A percentile compares a stretch with the other conserved stretches of the same genome.
Evolutionary conservation across 352 stramenopile genomes (phyloP).

Genomic region (Phytophthora quininea): DNA sequence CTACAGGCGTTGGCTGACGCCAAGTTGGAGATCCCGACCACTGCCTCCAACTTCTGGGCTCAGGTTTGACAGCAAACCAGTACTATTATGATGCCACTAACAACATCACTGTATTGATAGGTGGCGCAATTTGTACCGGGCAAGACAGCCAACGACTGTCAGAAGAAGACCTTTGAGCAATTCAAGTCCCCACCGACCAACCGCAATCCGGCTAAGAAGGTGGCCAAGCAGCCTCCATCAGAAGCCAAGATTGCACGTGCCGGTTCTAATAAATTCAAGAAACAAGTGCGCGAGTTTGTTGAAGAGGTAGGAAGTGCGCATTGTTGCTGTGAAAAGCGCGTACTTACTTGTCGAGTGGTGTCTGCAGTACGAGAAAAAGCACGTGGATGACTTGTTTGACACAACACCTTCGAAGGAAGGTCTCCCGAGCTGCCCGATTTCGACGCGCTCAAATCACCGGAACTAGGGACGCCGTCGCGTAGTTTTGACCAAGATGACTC

Average conservation of each 20-base stretch:
- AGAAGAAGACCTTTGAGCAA: slow-evolving; percentile 63
- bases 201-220: slow-evolving; percentile 37
- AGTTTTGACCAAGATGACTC: slow-evolving; percentile 55
- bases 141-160: slow-evolving; percentile 68
- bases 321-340: no score
- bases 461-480: slow-evolving; percentile 28
- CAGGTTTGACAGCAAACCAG: slow-evolving; percentile 45
- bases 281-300: slow-evolving; percentile 83
- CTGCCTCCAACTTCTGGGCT: slow-evolving; percentile 66
- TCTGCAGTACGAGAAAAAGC: slow-evolving; percentile 70
- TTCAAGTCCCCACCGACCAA: slow-evolving; percentile 52
- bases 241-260: slow-evolving; percentile 61
- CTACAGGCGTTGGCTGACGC: slow-evolving; percentile 55
- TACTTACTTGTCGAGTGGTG: not conserved
- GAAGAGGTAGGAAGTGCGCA: slow-evolving; percentile 41
- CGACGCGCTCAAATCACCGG: slow-evolving; percentile 59
- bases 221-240: slow-evolving; percentile 26
- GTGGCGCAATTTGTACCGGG: slow-evolving; percentile 54
- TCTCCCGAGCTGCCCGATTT: slow-evolving; percentile 46
- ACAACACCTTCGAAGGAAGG: slow-evolving; percentile 54
- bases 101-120: no score
- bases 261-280: slow-evolving; percentile 83
- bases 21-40: slow-evolving; percentile 70
- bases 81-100: no score
- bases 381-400: slow-evolving; percentile 74